These are phyloP conservation scores for Chenopodium suecicum DNA, from an alignment of 148 eudicot species.

Conservation along the genomic window DNA sequence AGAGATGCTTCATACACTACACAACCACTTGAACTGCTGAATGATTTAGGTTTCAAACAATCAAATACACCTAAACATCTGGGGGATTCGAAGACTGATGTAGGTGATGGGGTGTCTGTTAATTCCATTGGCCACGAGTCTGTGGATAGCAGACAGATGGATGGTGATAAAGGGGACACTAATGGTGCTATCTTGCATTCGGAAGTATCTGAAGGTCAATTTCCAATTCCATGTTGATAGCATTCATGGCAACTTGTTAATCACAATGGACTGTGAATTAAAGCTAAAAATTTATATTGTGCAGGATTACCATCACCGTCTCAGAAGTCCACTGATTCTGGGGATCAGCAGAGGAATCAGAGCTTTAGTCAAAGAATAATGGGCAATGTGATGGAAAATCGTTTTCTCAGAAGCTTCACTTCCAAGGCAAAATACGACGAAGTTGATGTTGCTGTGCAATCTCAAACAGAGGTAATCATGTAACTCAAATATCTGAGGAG, in stretches of 20 bases:
- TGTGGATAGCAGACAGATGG: slow-evolving; percentile 31
- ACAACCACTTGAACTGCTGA: slow-evolving; percentile 94
- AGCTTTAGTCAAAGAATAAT: slow-evolving; percentile 90
- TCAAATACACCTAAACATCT: slow-evolving; percentile 42
- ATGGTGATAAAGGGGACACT: slow-evolving; percentile 34
- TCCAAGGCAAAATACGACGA: slow-evolving; percentile 65
- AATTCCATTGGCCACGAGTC: slow-evolving; percentile 33
- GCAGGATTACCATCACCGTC: slow-evolving; percentile 74
- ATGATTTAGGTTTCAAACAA: slow-evolving; percentile 69
- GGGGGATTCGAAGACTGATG: slow-evolving; percentile 41
- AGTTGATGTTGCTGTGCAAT: slow-evolving; percentile 51
- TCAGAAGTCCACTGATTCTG: slow-evolving; percentile 48
- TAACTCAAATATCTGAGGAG: neutral
- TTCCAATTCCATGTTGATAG: neutral
- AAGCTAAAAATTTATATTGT: slow-evolving; percentile 16
- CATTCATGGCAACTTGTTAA: neutral
- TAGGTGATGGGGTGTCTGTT: slow-evolving; percentile 26
- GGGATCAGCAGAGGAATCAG: slow-evolving; percentile 67
- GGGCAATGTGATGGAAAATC: slow-evolving; percentile 91
- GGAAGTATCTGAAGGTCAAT: slow-evolving; percentile 73
- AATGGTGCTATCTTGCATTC: slow-evolving; percentile 30
- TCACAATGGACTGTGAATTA: neutral
- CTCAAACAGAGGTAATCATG: slow-evolving; percentile 71
- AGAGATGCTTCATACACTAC: slow-evolving; percentile 97
- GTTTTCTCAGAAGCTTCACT: slow-evolving; percentile 81